Base-by-base conservation (phyloP, 2,329 filamentous ascomycete species). In the Lasiodiplodia hormozganensis region DNA sequence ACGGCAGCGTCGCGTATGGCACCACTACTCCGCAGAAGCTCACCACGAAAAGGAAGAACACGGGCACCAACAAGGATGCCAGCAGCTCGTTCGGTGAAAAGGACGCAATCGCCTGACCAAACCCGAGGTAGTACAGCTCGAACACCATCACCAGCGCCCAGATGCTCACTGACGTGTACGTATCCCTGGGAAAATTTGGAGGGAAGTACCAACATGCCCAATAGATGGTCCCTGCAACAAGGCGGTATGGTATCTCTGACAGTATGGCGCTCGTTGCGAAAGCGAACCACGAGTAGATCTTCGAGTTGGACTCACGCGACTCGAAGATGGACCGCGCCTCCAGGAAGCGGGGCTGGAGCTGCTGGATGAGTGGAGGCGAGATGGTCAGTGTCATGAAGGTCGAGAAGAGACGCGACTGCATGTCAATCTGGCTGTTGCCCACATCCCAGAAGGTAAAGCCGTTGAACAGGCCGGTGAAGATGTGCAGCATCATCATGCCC, bases 301-400 rank as follows among this genome's bases (percentile, higher is more conserved):
- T 93, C 18, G 90, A 88, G n/a, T 87, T 92, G 60, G 89, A 86
- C 77, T 96, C 92, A 5, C 92, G 86, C 1, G 86, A 88, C 76
- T 90, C 82, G 80, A 92, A 96, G 31, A 95, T 84, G 38, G 86
- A 83, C 4, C 91, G 85, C 54, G 88, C 86, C 69, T 86, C 82
- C 64, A 93, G 81, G 75, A 91, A 94, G 5, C 87, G 86, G 0
- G 92, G 92, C 74, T 94, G 90, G 0, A 94, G 83, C 73, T 94
- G 91, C 73, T 94, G 90, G 69, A 94, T 92, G 0, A 94, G 82
- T 0, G 90, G 90, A 0, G 91, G 91, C 1, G 87, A 86, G 71
- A 96, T 92, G 7, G 89, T 92, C 4, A 94, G 83, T 0, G 90
- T 91, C 85, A 93, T 89, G 79, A 95, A 95, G 67, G 91, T 84